Percentiles rank a stretch among this genome's conserved stretches.
Conservation (phyloP, 225 moss, liverwort and hornwort species). For the Climacium dendroides region DNA sequence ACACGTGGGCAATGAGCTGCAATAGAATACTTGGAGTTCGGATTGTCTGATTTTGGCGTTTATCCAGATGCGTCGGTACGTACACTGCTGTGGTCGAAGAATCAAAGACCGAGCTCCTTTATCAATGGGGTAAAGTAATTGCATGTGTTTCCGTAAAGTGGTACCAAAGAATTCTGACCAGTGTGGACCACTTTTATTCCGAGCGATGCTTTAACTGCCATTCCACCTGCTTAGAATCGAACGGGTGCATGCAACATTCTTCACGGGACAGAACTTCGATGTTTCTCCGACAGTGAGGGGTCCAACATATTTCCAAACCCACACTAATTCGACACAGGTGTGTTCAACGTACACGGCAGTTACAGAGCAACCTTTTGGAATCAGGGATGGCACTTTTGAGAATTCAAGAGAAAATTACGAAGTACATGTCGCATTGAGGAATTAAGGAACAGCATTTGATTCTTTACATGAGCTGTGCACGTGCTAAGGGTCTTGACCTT, state of each 20-base stretch:
- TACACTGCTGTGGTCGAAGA: background rate
- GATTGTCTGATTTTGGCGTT: background rate
- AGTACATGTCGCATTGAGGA: background rate
- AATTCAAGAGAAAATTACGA: no score
- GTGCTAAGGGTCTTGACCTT: background rate
- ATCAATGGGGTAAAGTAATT: background rate
- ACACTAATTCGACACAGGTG: background rate
- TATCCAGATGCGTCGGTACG: background rate
- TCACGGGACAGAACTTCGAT: background rate
- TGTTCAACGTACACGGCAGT: background rate
- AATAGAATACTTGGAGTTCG: background rate
- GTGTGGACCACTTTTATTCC: background rate
- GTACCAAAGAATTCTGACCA: background rate
- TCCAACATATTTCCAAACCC: background rate
- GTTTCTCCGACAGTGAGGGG: background rate
- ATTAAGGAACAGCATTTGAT: background rate
- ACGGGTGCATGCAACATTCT: no score
- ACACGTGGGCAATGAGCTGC: background rate
- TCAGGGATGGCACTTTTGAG: rapidly evolving
- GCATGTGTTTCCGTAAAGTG: no score
- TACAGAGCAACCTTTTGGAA: background rate
- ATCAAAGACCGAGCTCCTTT: background rate
- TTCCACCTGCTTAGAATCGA: background rate
- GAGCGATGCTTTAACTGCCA: background rate
- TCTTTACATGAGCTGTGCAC: background rate